phyloP scores from a whole-genome alignment of 176 grass and related monocot species.

The Cenchrus fungigraminus region DNA sequence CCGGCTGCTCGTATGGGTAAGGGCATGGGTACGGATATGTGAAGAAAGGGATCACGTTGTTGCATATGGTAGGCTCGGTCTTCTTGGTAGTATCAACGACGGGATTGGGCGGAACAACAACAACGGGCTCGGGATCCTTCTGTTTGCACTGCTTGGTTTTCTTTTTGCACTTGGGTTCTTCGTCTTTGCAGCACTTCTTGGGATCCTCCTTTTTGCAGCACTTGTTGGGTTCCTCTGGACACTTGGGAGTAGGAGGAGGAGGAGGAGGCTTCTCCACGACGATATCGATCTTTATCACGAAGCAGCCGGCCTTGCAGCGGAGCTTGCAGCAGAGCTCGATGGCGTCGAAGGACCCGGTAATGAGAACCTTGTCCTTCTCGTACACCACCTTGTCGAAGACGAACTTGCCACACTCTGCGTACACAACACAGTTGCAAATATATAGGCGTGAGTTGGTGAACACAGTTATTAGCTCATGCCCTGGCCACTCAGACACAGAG shows the following conservation, averaged over 20 bases:
- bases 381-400: constrained; percentile 59
- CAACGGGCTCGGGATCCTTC: too few species aligned
- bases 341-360: constrained; percentile 65
- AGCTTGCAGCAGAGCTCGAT: constrained; percentile 55
- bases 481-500: too few species aligned
- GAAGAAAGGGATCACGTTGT: background rate
- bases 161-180: too few species aligned
- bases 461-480: background rate
- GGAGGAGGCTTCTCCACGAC: background rate
- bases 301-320: constrained; percentile 64
- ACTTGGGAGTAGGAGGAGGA: too few species aligned
- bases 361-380: constrained; percentile 57
- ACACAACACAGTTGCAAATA: too few species aligned
- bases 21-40: constrained; percentile 22
- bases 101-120: too few species aligned
- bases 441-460: background rate
- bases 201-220: too few species aligned
- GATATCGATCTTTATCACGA: constrained; percentile 34
- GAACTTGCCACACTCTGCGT: constrained; percentile 44
- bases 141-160: too few species aligned
- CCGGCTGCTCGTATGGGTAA: background rate
- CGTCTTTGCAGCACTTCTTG: too few species aligned
- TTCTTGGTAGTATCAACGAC: too few species aligned
- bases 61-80: background rate
- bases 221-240: too few species aligned